Percentiles rank a stretch among this genome's conserved stretches.
phyloP scores from a whole-genome alignment of 805 yeast genomes.

The Starmera pachycereana region DNA sequence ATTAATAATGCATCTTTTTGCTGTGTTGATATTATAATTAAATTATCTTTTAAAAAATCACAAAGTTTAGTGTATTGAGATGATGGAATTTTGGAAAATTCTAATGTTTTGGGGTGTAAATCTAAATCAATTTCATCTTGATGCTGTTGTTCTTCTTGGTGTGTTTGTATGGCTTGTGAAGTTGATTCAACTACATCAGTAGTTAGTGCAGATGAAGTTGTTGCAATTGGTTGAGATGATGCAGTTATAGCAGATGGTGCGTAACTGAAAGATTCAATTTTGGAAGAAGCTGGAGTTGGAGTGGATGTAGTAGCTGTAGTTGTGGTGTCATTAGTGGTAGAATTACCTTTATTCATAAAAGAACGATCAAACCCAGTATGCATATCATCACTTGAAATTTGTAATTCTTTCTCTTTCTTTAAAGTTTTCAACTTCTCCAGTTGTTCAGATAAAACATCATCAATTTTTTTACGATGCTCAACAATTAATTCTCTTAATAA shows the following conservation, averaged over 20 bases:
- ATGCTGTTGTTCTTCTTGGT: constrained; percentile 1
- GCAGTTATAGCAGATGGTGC: not conserved
- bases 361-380: constrained; percentile 89
- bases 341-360: constrained; percentile 39
- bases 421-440: constrained; percentile 56
- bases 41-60: constrained; percentile 40
- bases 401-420: constrained; percentile 56
- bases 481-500: constrained; percentile 27
- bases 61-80: constrained; percentile 40
- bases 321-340: constrained; percentile 9
- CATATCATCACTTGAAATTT: constrained; percentile 84
- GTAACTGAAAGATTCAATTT: constrained; percentile 5
- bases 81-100: constrained; percentile 48
- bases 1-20: constrained; percentile 89
- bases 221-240: not conserved
- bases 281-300: constrained; percentile 1
- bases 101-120: constrained; percentile 10
- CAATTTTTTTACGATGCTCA: constrained; percentile 64
- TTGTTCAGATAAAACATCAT: constrained; percentile 52
- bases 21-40: constrained; percentile 62
- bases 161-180: constrained; percentile 1
- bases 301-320: constrained; percentile 9
- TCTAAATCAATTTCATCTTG: constrained; percentile 16
- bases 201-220: not conserved
- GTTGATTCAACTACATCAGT: constrained; percentile 2